Evolutionary conservation across 169 alveolate species (phyloP).

Genomic region (Cryptosporidium tyzzeri): DNA sequence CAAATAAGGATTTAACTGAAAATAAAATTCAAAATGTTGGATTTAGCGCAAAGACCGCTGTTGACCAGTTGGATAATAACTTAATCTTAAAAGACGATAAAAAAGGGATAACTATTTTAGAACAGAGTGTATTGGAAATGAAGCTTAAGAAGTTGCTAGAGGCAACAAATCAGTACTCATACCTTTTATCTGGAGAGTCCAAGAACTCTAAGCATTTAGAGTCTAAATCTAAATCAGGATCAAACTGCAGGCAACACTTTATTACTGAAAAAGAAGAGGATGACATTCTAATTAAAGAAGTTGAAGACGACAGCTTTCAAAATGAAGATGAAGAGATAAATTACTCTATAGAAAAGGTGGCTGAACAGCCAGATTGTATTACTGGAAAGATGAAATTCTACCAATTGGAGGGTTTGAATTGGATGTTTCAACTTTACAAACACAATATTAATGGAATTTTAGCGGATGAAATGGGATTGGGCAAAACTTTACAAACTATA

Average conservation of each 20-base stretch:
- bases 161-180: constrained; percentile 55
- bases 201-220: neutral
- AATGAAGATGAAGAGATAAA: constrained; percentile 5
- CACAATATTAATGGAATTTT: constrained; percentile 89
- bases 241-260: constrained; percentile 52
- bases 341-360: constrained; percentile 30
- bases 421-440: constrained; percentile 86
- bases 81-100: neutral
- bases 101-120: neutral
- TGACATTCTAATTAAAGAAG: constrained; percentile 56
- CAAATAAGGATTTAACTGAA: neutral
- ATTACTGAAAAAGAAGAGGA: constrained; percentile 74
- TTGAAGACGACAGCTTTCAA: constrained; percentile 24
- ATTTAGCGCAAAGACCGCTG: neutral
- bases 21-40: neutral
- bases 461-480: constrained; percentile 94
- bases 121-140: constrained; percentile 29
- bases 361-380: constrained; percentile 73
- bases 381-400: constrained; percentile 87
- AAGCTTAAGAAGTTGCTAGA: constrained; percentile 46
- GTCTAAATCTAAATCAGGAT: neutral
- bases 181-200: constrained; percentile 40
- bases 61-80: neutral
- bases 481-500: constrained; percentile 90
- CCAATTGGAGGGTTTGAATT: constrained; percentile 90